Base-by-base conservation (phyloP, 129 eudicot species). In the Arctium lappa region DNA sequence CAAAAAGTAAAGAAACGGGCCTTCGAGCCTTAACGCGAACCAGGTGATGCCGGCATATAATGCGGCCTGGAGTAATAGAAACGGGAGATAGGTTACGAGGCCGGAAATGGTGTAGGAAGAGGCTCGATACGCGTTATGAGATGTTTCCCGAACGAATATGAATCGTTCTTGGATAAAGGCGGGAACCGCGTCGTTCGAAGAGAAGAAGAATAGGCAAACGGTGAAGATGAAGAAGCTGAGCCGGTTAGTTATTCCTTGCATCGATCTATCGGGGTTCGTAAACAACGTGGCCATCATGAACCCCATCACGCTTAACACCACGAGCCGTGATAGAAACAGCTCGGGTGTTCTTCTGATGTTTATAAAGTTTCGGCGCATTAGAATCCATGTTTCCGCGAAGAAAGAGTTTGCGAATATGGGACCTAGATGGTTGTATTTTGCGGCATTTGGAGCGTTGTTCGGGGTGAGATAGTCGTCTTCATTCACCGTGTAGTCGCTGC, bases 251-350 rank as follows among this genome's bases (percentile, higher is more conserved):
- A 93, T 85, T 66, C 95, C 97, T 81, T 91, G 97, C 73, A 83
- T 72, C 2, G 80, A 9, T 30, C 36, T 53, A 40, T 77, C 65
- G 2, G 97, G 97, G 6, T 74, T 86, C 37, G 46, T n/a, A 73
- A 93, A 93, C 90, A 93, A 83, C n/a, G 97, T 93, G 77, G 95
- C 95, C 97, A 93, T 91, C 91, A 93, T 87, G 75, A 93, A n/a
- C 13, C 93, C 97, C 97, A 93, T 91, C 56, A 93, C 72, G 3
- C 91, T 82, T 46, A 93, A 86, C 34, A 93, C 97, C 87, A 91
- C 18, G 72, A 93, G 92, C 16, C 97, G 88, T 30, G 97, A 93
- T 16, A 91, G 83, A 85, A 93, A 93, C 39, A 93, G 89, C 85
- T 93, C 97, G 0, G 97, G 97, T 37, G 95, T 93, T 27, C 95